Evolutionary conservation across 2,329 filamentous ascomycete genomes (phyloP).

Genomic region (Colletotrichum gloeosporioides): DNA sequence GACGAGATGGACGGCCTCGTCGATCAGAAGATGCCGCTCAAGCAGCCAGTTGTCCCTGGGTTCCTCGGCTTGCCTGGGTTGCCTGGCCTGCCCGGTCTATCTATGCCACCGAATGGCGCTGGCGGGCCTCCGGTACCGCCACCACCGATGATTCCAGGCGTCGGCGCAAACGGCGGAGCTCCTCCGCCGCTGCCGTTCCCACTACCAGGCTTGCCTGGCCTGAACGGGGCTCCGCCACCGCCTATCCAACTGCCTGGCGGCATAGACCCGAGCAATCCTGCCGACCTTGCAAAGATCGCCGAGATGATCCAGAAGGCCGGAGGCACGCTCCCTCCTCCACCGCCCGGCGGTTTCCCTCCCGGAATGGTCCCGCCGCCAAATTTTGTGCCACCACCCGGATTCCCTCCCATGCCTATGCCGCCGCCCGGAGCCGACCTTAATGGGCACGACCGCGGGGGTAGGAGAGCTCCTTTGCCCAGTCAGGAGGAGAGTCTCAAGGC

Average conservation of each 20-base stretch:
- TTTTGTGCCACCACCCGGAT: slow-evolving; percentile 46
- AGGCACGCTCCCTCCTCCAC: slow-evolving; percentile 62
- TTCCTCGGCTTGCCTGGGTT: slow-evolving; percentile 65
- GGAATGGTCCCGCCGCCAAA: slow-evolving; percentile 52
- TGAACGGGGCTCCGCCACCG: slow-evolving; percentile 51
- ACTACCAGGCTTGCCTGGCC: slow-evolving; percentile 53
- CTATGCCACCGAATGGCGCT: slow-evolving; percentile 41
- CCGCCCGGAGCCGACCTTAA: slow-evolving; percentile 33
- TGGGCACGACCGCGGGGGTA: slow-evolving; percentile 34
- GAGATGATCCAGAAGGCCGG: slow-evolving; percentile 72
- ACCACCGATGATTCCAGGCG: slow-evolving; percentile 55
- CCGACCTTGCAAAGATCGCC: slow-evolving; percentile 64
- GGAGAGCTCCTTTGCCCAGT: slow-evolving; percentile 77
- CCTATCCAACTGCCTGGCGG: slow-evolving; percentile 53
- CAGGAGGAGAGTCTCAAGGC: slow-evolving; percentile 82
- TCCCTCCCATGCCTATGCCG: slow-evolving; percentile 37
- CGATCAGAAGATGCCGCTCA: slow-evolving; percentile 82
- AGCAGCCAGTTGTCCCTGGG: slow-evolving; percentile 54
- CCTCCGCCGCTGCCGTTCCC: slow-evolving; percentile 59
- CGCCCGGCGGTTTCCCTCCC: slow-evolving; percentile 46
- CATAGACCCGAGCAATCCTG: slow-evolving; percentile 64
- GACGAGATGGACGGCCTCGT: slow-evolving; percentile 93
- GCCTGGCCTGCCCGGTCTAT: slow-evolving; percentile 41
- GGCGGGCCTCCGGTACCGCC: slow-evolving; percentile 28
- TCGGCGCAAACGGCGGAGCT: slow-evolving; percentile 45